Percentiles rank a stretch among this genome's conserved stretches.
These are phyloP conservation scores for Rehmannia glutinosa DNA, from an alignment of 257 asterid species.

Conservation along the genomic window DNA sequence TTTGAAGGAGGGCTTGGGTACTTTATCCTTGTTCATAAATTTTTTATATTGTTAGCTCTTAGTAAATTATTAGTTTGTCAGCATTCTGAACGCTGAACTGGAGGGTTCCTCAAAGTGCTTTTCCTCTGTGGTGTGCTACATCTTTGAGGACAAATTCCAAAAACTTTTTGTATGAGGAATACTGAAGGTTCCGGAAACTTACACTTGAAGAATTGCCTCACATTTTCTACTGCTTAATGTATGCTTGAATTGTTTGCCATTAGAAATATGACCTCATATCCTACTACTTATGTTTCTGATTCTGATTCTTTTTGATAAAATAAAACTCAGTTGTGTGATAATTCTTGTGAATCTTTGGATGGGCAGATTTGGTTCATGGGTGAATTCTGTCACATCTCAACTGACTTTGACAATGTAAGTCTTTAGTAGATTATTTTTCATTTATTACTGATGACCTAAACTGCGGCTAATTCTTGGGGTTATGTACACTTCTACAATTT, in stretches of 20 bases:
- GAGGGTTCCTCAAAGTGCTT: neutral
- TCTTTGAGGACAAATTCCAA: neutral
- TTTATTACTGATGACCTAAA: neutral
- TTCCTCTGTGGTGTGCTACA: neutral
- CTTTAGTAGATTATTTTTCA: conserved; percentile 7
- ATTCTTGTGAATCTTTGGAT: conserved; percentile 20
- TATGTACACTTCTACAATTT: conserved; percentile 2
- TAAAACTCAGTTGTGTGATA: neutral
- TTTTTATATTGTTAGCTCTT: neutral
- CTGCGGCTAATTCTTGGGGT: conserved; percentile 12
- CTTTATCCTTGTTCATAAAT: neutral
- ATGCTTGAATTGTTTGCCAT: conserved; percentile 1
- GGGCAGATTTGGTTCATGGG: conserved; percentile 79
- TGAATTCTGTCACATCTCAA: conserved; percentile 63
- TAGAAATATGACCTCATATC: neutral
- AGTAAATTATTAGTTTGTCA: neutral
- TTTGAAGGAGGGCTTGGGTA: neutral
- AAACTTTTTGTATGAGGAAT: neutral
- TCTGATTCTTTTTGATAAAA: neutral
- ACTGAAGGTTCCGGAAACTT: neutral
- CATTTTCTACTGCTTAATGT: neutral
- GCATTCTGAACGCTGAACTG: neutral
- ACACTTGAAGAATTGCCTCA: conserved; percentile 3
- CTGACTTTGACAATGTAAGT: conserved; percentile 70
- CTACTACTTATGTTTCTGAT: neutral